These are phyloP conservation scores for Boletus coccyginus DNA, from an alignment of 768 basidiomycete species.

Conservation along the genomic window DNA sequence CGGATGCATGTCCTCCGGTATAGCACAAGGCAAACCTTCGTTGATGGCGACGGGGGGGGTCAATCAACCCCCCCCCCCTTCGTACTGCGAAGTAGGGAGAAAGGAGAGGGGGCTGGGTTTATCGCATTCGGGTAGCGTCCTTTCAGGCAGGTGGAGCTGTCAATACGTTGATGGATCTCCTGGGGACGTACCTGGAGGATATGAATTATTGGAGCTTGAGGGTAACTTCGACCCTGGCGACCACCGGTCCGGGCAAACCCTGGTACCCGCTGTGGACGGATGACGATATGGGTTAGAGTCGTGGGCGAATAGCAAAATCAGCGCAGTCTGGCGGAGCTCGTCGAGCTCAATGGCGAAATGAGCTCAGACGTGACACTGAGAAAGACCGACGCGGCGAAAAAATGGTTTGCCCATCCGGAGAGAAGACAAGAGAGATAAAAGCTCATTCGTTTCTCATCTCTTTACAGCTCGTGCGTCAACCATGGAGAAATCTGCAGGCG, in stretches of 20 bases:
- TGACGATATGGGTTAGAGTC: neutral
- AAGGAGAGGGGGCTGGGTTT: no score
- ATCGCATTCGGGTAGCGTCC: neutral
- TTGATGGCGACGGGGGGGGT: neutral
- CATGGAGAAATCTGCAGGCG: slow-evolving; percentile 20
- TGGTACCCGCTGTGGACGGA: neutral
- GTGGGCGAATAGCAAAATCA: slow-evolving; percentile 26
- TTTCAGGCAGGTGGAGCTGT: neutral
- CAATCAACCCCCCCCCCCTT: neutral
- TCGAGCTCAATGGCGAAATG: slow-evolving; percentile 26
- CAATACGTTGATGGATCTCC: no score
- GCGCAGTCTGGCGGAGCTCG: slow-evolving; percentile 7
- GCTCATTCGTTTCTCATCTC: no score
- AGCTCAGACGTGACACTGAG: slow-evolving; percentile 5
- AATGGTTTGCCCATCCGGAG: neutral
- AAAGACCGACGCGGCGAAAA: neutral
- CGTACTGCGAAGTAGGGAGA: no score
- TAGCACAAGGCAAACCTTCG: neutral
- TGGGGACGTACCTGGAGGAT: neutral
- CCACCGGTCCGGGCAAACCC: neutral
- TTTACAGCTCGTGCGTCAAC: neutral
- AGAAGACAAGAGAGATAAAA: slow-evolving; percentile 20
- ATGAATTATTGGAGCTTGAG: neutral
- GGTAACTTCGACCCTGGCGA: slow-evolving; percentile 3
- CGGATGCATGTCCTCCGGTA: neutral